Evolutionary conservation across 1,284 basidiomycete species (phyloP).

Genomic region (Austroboletus olivaceoglutinosus): DNA sequence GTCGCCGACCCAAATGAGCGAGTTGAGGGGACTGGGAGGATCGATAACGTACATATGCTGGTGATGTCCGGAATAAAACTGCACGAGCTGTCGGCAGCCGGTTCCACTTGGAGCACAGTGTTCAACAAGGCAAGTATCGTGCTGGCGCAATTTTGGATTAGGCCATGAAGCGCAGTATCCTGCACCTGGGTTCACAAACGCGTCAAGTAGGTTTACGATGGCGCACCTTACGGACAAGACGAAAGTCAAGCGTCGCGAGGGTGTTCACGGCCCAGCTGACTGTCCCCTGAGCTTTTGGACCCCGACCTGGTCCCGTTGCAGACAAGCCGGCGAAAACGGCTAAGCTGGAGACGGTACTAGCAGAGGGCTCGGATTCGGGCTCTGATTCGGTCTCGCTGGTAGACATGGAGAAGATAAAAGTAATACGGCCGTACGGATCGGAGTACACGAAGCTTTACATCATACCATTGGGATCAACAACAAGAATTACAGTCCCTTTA

Average conservation of each 20-base stretch:
- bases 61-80: conserved; percentile 22
- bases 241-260: conserved; percentile 30
- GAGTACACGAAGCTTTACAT: neutral
- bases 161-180: conserved; percentile 36
- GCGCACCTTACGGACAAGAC: conserved; percentile 29
- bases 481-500: conserved; percentile 49
- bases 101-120: conserved; percentile 17
- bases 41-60: conserved; percentile 22
- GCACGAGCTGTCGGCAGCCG: neutral
- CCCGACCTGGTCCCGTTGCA: conserved; percentile 5
- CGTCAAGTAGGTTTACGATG: neutral
- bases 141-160: conserved; percentile 37
- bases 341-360: conserved; percentile 14
- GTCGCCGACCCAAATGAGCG: conserved; percentile 5
- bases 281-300: conserved; percentile 2
- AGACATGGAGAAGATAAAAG: conserved; percentile 21
- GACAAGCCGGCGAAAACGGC: conserved; percentile 21
- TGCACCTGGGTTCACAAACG: conserved; percentile 13
- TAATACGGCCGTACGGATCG: neutral
- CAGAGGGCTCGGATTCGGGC: conserved; percentile 23
- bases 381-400: conserved; percentile 46
- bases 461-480: neutral
- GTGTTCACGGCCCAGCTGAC: conserved; percentile 26
- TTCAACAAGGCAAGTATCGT: conserved; percentile 38
- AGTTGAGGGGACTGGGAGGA: neutral